These are phyloP conservation scores for Juncus inflexus DNA, from an alignment of 176 grass and related monocot genomes.

Conservation along the genomic window DNA sequence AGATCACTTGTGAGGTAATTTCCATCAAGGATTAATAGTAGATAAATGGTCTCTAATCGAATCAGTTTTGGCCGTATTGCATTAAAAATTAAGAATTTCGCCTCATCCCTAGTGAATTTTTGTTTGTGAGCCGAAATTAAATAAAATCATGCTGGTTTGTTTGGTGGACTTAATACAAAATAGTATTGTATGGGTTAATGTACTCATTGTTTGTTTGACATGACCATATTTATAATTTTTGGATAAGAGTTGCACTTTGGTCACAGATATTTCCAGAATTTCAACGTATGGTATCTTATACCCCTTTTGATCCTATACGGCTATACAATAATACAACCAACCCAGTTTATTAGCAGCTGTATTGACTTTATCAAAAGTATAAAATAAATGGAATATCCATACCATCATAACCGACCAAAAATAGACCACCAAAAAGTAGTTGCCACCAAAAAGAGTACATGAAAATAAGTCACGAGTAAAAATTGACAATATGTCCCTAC, in stretches of 20 bases:
- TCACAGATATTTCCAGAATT: background rate
- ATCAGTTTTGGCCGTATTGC: too few species aligned
- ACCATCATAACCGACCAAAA: slow-evolving; percentile 16
- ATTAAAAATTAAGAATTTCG: too few species aligned
- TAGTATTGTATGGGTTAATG: too few species aligned
- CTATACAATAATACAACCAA: slow-evolving; percentile 12
- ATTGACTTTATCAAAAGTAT: too few species aligned
- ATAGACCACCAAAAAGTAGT: background rate
- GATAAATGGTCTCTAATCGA: too few species aligned
- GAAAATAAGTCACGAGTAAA: slow-evolving; percentile 1
- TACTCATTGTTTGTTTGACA: too few species aligned
- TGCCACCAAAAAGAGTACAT: too few species aligned
- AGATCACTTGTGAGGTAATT: slow-evolving; percentile 86
- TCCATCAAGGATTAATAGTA: background rate
- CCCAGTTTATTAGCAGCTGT: slow-evolving; percentile 24
- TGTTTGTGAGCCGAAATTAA: too few species aligned
- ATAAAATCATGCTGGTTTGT: too few species aligned
- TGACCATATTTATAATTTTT: too few species aligned
- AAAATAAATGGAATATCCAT: background rate
- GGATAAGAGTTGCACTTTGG: background rate
- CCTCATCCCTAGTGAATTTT: too few species aligned
- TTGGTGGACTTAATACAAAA: too few species aligned
- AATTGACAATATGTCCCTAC: background rate
- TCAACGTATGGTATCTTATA: background rate
- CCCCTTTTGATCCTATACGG: background rate